phyloP scores from a whole-genome alignment of 1,284 basidiomycete genomes.

The Termitomyces sp. region DNA sequence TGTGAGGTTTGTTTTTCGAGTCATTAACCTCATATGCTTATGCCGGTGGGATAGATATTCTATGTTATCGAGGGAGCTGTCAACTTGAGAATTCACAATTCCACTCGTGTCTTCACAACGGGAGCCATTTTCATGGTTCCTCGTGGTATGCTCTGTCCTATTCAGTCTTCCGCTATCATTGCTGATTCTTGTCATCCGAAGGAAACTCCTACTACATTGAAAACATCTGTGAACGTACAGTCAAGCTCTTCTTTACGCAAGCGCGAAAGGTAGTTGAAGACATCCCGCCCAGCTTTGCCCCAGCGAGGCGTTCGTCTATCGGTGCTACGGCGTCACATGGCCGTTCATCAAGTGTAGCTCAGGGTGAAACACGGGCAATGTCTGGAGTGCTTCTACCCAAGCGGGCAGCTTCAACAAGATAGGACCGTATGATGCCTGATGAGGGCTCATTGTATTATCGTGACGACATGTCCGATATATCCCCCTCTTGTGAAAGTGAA shows the following conservation, averaged over 20 bases:
- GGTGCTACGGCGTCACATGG: slow-evolving; percentile 4
- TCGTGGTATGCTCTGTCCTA: slow-evolving; percentile 52
- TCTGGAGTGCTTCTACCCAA: slow-evolving; percentile 10
- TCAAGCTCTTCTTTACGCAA: slow-evolving; percentile 90
- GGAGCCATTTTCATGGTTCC: slow-evolving; percentile 92
- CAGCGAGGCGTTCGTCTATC: slow-evolving; percentile 11
- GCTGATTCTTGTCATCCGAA: slow-evolving; percentile 24
- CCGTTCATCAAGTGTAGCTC: slow-evolving; percentile 14
- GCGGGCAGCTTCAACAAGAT: slow-evolving; percentile 11
- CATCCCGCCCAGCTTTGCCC: slow-evolving; percentile 1
- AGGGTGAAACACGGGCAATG: slow-evolving; percentile 4
- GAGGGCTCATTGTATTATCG: background rate
- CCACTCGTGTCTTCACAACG: slow-evolving; percentile 71
- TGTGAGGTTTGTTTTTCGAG: slow-evolving; percentile 41
- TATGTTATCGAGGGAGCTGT: slow-evolving; percentile 87
- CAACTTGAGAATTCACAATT: slow-evolving; percentile 77
- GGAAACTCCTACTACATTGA: slow-evolving; percentile 90
- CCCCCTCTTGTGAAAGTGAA: no score
- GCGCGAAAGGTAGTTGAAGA: slow-evolving; percentile 61
- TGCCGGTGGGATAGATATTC: slow-evolving; percentile 60
- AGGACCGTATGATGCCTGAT: background rate
- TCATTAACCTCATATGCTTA: slow-evolving; percentile 1
- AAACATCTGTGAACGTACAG: slow-evolving; percentile 79
- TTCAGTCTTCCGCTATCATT: background rate
- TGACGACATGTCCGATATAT: no score